These are phyloP conservation scores for Zalerion maritima DNA, from an alignment of 495 filamentous ascomycete genomes.

Conservation along the genomic window DNA sequence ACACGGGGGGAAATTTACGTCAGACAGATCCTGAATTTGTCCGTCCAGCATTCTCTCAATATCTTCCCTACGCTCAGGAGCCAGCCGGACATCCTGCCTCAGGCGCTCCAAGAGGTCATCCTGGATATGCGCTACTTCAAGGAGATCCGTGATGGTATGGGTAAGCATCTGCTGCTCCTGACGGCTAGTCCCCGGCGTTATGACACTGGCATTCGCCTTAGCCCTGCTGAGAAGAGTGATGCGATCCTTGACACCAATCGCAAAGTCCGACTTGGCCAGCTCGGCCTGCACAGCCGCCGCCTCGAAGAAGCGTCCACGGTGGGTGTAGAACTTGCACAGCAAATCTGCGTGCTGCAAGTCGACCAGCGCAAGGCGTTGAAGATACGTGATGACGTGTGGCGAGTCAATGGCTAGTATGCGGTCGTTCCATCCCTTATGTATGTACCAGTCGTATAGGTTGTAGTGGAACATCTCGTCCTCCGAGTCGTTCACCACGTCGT, in stretches of 20 bases:
- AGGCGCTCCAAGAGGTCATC: conserved; percentile 77
- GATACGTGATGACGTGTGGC: conserved; percentile 71
- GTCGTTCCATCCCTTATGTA: conserved; percentile 65
- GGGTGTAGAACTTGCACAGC: conserved; percentile 80
- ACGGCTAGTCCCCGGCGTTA: conserved; percentile 53
- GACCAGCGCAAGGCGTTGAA: conserved; percentile 53
- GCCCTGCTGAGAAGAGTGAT: conserved; percentile 83
- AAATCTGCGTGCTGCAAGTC: conserved; percentile 70
- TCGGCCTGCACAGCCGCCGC: conserved; percentile 75
- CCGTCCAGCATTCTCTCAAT: conserved; percentile 57
- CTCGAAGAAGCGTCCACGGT: conserved; percentile 62
- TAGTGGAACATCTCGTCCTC: conserved; percentile 87
- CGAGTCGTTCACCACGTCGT: conserved; percentile 70
- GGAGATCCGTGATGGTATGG: conserved; percentile 67
- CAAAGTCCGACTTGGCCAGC: conserved; percentile 68
- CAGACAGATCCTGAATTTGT: conserved; percentile 52
- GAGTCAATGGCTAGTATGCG: conserved; percentile 73
- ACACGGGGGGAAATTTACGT: conserved; percentile 38
- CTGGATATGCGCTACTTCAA: conserved; percentile 91
- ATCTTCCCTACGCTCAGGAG: conserved; percentile 38
- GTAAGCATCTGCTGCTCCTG: conserved; percentile 64
- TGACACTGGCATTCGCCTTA: conserved; percentile 70
- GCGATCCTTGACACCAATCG: conserved; percentile 56
- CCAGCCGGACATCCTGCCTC: conserved; percentile 53
- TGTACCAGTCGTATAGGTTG: conserved; percentile 93